Evolutionary conservation across 1,284 basidiomycete genomes (phyloP).

Genomic region (Marasmius sp.): DNA sequence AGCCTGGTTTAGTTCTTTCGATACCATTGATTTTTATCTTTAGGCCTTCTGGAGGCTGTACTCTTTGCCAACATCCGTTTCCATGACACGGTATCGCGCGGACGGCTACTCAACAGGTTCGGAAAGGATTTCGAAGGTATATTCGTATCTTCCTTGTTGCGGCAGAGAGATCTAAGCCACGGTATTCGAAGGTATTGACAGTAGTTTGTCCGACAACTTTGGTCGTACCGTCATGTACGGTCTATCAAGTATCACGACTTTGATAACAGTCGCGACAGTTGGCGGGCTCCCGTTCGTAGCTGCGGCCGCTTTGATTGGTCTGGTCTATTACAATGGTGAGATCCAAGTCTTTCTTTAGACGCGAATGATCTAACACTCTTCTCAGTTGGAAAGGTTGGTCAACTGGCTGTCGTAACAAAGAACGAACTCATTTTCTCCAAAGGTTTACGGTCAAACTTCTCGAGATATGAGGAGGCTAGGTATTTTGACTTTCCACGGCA

Average conservation of each 20-base stretch:
- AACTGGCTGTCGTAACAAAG: neutral
- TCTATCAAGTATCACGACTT: conserved; percentile 59
- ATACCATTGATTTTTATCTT: conserved; percentile 12
- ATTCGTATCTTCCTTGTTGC: neutral
- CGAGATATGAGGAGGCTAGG: conserved; percentile 87
- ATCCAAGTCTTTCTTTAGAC: neutral
- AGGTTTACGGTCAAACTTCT: conserved; percentile 85
- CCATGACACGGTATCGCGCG: conserved; percentile 90
- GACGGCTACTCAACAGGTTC: conserved; percentile 85
- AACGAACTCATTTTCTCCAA: conserved; percentile 34
- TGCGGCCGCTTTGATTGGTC: conserved; percentile 57
- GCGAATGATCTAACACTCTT: conserved; percentile 6
- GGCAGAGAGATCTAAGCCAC: neutral
- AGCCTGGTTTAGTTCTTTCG: conserved; percentile 1
- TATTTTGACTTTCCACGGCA: conserved; percentile 28
- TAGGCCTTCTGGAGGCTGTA: conserved; percentile 77
- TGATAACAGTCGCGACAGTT: conserved; percentile 79
- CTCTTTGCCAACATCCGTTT: conserved; percentile 91
- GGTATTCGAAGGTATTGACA: conserved; percentile 70
- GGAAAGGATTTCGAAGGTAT: conserved; percentile 93
- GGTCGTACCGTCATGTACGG: conserved; percentile 71
- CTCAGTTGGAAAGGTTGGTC: conserved; percentile 47
- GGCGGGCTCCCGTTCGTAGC: conserved; percentile 77
- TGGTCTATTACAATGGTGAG: conserved; percentile 71
- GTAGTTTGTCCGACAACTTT: conserved; percentile 83